These are phyloP conservation scores for Scortechinia acanthostroma DNA, from an alignment of 2,329 filamentous ascomycete species.

Conservation along the genomic window DNA sequence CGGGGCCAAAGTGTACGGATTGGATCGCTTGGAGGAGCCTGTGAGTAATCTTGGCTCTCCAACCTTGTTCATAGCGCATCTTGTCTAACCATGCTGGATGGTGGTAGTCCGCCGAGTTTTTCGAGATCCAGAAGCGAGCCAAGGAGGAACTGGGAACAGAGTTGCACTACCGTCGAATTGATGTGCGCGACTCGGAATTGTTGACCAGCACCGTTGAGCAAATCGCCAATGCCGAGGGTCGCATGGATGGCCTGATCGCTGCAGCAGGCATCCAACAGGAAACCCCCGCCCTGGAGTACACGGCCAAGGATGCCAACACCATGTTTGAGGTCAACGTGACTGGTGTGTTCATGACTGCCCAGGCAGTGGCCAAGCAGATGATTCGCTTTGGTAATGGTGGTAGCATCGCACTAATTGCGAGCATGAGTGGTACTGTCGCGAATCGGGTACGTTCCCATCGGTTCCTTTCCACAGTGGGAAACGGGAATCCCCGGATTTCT, in stretches of 20 bases:
- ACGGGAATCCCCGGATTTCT: too few relatives aligned
- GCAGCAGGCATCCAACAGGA: conserved; percentile 74
- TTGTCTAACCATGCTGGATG: background rate
- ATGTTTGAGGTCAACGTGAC: conserved; percentile 82
- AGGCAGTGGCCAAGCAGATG: conserved; percentile 78
- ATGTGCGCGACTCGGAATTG: conserved; percentile 66
- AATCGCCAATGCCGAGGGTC: conserved; percentile 65
- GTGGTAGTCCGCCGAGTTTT: conserved; percentile 47
- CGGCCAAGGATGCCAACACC: conserved; percentile 65
- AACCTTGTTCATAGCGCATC: background rate
- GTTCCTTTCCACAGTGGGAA: background rate
- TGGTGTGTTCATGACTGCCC: conserved; percentile 79
- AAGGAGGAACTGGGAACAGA: conserved; percentile 56
- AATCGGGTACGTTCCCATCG: conserved; percentile 47
- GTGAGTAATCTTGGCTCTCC: background rate
- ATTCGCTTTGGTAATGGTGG: conserved; percentile 46
- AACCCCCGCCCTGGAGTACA: conserved; percentile 74
- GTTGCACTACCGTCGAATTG: conserved; percentile 70
- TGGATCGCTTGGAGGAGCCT: conserved; percentile 54
- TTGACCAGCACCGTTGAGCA: conserved; percentile 61
- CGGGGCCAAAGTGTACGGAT: conserved; percentile 65
- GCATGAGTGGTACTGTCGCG: conserved; percentile 62
- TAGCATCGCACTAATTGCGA: conserved; percentile 62
- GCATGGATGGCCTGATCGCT: conserved; percentile 72
- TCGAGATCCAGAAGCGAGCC: conserved; percentile 55